Conservation (phyloP, 2,329 filamentous ascomycete species). For the Venturia oleaginea region DNA sequence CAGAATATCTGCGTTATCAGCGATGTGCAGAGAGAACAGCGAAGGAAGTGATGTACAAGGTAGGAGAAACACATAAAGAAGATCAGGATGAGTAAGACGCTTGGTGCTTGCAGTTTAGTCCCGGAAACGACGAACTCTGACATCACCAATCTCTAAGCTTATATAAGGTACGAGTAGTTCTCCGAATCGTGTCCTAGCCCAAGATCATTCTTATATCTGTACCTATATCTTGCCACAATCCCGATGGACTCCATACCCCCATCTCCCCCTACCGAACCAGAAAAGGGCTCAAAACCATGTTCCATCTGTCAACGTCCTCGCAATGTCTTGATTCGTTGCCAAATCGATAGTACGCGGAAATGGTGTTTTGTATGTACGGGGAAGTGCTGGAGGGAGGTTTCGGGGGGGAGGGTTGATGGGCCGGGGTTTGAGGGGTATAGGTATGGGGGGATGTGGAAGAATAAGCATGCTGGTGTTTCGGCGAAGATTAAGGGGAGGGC, state of each 20-base stretch:
- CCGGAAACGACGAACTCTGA: no score
- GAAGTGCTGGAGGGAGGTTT: constrained; percentile 34
- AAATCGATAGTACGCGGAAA: constrained; percentile 29
- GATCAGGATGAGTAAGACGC: no score
- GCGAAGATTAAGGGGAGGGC: not conserved
- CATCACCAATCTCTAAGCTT: no score
- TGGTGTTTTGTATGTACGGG: constrained; percentile 39
- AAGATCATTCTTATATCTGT: no score
- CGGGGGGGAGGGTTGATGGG: constrained; percentile 36
- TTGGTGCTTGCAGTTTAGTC: no score
- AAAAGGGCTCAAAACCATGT: constrained; percentile 28
- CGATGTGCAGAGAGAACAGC: no score
- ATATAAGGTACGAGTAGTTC: no score
- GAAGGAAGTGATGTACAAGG: no score
- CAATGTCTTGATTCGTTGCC: constrained; percentile 35
- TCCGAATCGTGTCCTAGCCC: no score
- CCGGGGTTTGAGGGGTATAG: not conserved
- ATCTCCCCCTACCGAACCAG: not conserved
- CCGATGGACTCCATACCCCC: not conserved
- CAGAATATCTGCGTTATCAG: no score
- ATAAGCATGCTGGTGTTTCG: constrained; percentile 8
- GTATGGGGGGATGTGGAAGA: constrained; percentile 8
- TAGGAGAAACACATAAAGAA: no score
- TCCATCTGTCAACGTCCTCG: constrained; percentile 31
- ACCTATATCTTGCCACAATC: not conserved